Percentiles rank a stretch among this genome's conserved stretches.
These are phyloP conservation scores for Candida ortonii DNA, from an alignment of 805 yeast genomes.

Conservation along the genomic window DNA sequence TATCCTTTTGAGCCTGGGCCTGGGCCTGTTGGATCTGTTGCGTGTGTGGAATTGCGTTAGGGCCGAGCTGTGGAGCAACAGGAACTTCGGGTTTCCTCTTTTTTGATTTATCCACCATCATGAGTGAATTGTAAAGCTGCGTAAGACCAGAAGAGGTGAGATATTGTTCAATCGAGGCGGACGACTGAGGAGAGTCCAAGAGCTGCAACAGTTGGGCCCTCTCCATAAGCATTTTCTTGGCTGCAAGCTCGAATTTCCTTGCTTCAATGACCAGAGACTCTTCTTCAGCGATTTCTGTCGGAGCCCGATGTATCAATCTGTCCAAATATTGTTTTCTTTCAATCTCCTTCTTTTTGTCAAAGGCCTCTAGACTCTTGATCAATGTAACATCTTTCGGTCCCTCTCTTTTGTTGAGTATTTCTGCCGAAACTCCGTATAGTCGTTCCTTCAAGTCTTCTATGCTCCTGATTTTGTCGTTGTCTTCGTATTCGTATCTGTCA, in stretches of 20 bases:
- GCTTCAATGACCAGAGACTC: conserved; percentile 93
- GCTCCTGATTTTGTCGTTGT: conserved; percentile 45
- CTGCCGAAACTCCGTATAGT: conserved; percentile 66
- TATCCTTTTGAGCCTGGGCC: conserved; percentile 10
- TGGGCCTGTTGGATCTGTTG: conserved; percentile 28
- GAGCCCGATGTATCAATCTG: conserved; percentile 74
- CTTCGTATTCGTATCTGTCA: conserved; percentile 51
- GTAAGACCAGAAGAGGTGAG: conserved; percentile 86
- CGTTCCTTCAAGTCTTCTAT: conserved; percentile 82
- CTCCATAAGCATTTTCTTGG: conserved; percentile 82
- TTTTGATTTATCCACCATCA: conserved; percentile 64
- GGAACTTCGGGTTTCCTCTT: conserved; percentile 52
- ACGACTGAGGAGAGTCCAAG: conserved; percentile 82
- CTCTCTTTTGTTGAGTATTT: conserved; percentile 42
- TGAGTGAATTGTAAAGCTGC: conserved; percentile 75
- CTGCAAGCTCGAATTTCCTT: conserved; percentile 84
- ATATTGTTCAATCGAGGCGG: conserved; percentile 72
- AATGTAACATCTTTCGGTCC: conserved; percentile 43
- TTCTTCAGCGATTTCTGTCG: conserved; percentile 97
- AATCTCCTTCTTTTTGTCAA: conserved; percentile 65
- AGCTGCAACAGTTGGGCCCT: conserved; percentile 73
- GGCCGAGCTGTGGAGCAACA: conserved; percentile 56
- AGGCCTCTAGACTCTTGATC: conserved; percentile 59
- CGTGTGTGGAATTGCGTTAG: conserved; percentile 50
- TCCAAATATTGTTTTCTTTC: conserved; percentile 80